Base-by-base conservation (phyloP, 805 yeast species). In the Schwanniomyces polymorphus region DNA sequence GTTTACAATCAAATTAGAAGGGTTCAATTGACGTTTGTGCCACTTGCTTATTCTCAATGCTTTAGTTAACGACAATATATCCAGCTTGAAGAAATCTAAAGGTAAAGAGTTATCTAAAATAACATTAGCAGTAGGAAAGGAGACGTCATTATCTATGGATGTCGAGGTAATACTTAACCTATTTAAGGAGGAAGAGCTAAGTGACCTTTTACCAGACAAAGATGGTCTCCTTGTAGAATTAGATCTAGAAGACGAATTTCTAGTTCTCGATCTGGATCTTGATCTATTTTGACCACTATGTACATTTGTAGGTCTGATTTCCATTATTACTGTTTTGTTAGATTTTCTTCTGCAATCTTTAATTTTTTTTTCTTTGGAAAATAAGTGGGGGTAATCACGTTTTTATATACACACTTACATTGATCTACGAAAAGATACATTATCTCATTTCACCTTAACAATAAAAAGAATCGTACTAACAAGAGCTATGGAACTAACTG, bases 21-120 rank as follows among this genome's bases (percentile, higher is more conserved):
- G 57, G 3, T 63, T 61, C 50, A 73, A 75, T 44, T 54, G 70
- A 27, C 84, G 76, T 50, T 75, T 75, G 56, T 84, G 81, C 99
- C 99, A 94, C 64, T 86, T 85, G 28, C 89, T 79, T 38, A 94
- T 82, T 46, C 76, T 76, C 48, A 94, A 68, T 7, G 77, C 72
- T 54, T 85, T 84, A 28, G 85, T 63, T 31, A 88, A 72, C 1
- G 84, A 78, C 27, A 90, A 62, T 37, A 92, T 72, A 61, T 91
- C 97, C 51, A 86, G 87, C 59, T 87, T 86, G 67, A 92, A 85
- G 63, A 89, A 91, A 56, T 86, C 92, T n/a, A 73, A 57, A 0
- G 97, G 97, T 47, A 91, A 73, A 1, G 86, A 68, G 58, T 88
- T 84, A 63, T 91, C 97, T 41, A 91, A 68, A 2, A 71, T 72